A percentile compares a stretch with the other conserved stretches of the same genome.
These are phyloP conservation scores for Gypsophila paniculata DNA, from an alignment of 179 eudicot species.

Conservation along the genomic window DNA sequence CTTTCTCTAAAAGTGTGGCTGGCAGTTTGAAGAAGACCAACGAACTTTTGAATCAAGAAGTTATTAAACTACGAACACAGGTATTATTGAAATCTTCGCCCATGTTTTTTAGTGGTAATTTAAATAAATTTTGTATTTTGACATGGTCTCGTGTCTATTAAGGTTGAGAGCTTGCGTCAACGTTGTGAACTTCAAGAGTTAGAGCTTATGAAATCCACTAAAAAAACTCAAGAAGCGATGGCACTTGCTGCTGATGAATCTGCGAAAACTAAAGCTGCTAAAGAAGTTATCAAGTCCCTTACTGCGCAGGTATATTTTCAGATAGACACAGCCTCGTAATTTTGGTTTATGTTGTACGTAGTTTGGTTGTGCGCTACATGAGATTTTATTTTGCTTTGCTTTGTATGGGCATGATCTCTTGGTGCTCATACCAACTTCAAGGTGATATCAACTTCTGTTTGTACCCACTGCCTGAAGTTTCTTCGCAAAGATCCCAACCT, in stretches of 20 bases:
- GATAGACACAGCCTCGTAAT: background rate
- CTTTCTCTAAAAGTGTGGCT: slow-evolving; percentile 68
- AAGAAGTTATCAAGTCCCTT: slow-evolving; percentile 88
- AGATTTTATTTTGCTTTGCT: background rate
- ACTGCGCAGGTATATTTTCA: slow-evolving; percentile 64
- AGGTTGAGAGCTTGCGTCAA: slow-evolving; percentile 75
- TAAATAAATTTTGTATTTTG: slow-evolving; percentile 6
- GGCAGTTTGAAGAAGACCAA: slow-evolving; percentile 93
- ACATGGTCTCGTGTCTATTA: slow-evolving; percentile 19
- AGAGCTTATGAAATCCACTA: slow-evolving; percentile 66
- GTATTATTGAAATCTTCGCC: slow-evolving; percentile 29
- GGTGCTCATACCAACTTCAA: background rate
- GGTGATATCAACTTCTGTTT: background rate
- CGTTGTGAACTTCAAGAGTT: slow-evolving; percentile 74
- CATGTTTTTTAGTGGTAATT: background rate
- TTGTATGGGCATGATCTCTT: slow-evolving; percentile 9
- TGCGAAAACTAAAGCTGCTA: slow-evolving; percentile 91
- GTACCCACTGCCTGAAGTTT: no score
- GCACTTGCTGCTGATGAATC: slow-evolving; percentile 80
- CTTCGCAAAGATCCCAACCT: no score
- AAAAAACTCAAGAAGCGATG: slow-evolving; percentile 81
- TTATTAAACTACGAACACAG: slow-evolving; percentile 71
- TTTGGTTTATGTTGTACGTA: background rate
- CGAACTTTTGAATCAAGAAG: slow-evolving; percentile 82
- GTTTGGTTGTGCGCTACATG: background rate